Base-by-base conservation (phyloP, 495 filamentous ascomycete genomes). In the Penicillium waksmanii region DNA sequence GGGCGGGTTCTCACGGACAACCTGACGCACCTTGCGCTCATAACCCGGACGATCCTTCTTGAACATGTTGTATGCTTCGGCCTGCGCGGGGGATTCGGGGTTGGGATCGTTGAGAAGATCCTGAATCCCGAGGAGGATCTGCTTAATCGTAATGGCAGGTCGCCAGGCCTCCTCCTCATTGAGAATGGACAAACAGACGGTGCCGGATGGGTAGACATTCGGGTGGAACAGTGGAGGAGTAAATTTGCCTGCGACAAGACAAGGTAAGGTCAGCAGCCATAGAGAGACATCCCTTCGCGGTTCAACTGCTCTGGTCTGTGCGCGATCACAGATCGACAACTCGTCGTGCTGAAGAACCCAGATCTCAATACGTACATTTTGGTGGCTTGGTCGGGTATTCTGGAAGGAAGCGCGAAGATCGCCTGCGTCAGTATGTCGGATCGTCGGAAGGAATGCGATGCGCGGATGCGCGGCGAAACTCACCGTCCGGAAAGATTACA, bases 141-240 rank as follows among this genome's bases (percentile, higher is more conserved):
- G 91, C 76, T 96, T 96, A 71, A 98, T 91, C 5, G 96, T 99
- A 69, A 98, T 99, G 2, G 96, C 93, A 9, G 95, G 95, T 71
- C 93, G 92, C 95, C 96, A 99, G 9, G 90, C 95, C 69, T 99
- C 95, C 61, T 99, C 95, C 72, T 99, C 96, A 74, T 99, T 99
- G 57, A 99, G 75, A 65, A 99, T 99, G 15, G 92, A 96, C 12
- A 99, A 84, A 71, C 95, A 99, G 53, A 99, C 96, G 18, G 95
- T 98, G 56, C 95, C 96, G 2, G 94, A 97, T 1, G 95, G 95
- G 71, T 99, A 99, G 66, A 99, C 96, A 69, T 99, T 99, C 0
- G 95, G 95, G 71, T 99, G 95, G 81, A 98, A 99, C 13, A 99
- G 88, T 3, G 95, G 93, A 7, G 95, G 95, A 1, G 87, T 83